Conservation (phyloP, 129 eudicot species). For the Scalesia atractyloides region DNA sequence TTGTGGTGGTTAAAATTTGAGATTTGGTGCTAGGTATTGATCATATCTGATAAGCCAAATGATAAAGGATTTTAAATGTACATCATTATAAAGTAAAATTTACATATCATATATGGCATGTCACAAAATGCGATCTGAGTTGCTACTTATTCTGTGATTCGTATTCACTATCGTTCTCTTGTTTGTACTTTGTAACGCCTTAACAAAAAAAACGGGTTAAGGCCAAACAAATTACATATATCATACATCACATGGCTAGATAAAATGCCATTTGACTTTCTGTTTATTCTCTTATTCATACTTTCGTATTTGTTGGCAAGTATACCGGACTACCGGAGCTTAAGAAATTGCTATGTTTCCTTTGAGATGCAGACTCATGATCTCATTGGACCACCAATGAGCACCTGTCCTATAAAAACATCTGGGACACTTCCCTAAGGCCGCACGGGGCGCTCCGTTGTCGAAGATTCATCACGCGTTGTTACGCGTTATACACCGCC, state of each 20-base stretch:
- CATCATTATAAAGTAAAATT: background rate
- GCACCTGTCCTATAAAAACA: constrained; percentile 54
- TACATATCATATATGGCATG: constrained; percentile 11
- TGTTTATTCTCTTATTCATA: constrained; percentile 21
- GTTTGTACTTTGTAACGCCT: constrained; percentile 22
- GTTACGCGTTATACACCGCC: too few species aligned
- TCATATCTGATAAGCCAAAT: background rate
- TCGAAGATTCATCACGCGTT: too few species aligned
- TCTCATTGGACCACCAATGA: constrained; percentile 52
- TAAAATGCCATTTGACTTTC: constrained; percentile 27
- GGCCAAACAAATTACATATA: constrained; percentile 5
- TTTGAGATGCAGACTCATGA: constrained; percentile 54
- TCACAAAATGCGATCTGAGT: constrained; percentile 25
- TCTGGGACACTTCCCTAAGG: constrained; percentile 54
- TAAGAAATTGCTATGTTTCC: constrained; percentile 32
- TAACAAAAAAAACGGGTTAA: constrained; percentile 5
- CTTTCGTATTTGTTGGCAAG: constrained; percentile 15
- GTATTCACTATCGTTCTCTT: constrained; percentile 21
- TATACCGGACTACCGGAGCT: background rate
- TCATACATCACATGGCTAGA: constrained; percentile 23
- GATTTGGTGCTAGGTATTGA: background rate
- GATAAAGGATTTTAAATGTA: constrained; percentile 6
- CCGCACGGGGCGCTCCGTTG: too few species aligned
- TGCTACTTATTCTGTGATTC: constrained; percentile 23
- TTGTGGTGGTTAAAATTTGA: background rate